Percentiles rank a stretch among this genome's conserved stretches.
Evolutionary conservation across 1,284 basidiomycete species (phyloP).

Genomic region (Malassezia restricta): DNA sequence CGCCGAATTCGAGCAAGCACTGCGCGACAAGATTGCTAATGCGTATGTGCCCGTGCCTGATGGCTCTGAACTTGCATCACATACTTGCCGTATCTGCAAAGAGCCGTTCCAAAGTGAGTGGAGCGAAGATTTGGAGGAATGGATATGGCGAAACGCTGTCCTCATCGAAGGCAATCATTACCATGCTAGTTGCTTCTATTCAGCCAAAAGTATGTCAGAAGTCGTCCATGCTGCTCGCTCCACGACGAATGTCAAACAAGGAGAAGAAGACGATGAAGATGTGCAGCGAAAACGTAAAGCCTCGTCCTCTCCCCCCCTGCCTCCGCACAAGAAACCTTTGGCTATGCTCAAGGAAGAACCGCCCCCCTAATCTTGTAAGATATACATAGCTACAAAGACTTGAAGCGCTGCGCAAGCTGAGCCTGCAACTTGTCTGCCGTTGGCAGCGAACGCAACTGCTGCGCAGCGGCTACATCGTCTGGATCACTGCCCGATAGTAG

Average conservation of each 20-base stretch:
- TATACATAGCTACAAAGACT: conserved; percentile 1
- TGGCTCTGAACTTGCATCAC: conserved; percentile 63
- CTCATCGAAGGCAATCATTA: conserved; percentile 56
- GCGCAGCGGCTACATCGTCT: neutral
- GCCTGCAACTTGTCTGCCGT: neutral
- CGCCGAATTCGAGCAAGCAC: conserved; percentile 53
- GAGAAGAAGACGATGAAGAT: neutral
- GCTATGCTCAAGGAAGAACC: neutral
- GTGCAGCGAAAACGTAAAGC: conserved; percentile 5
- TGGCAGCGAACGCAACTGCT: neutral
- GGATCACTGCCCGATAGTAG: neutral
- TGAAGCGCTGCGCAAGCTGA: neutral
- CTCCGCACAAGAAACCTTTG: neutral
- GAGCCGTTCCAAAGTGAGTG: conserved; percentile 84
- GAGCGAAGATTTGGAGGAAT: conserved; percentile 91
- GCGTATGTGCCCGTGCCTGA: conserved; percentile 64
- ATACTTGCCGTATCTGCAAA: conserved; percentile 92
- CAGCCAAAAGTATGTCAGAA: conserved; percentile 37
- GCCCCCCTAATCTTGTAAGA: neutral
- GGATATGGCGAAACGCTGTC: conserved; percentile 90
- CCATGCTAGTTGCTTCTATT: conserved; percentile 41
- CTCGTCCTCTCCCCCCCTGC: neutral
- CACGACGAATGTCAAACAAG: neutral
- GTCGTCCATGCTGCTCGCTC: conserved; percentile 11
- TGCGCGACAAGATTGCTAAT: conserved; percentile 53